A percentile compares a stretch with the other conserved stretches of the same genome.
phyloP scores from a whole-genome alignment of 441 rosid genomes.

The Populus trichocarpa region DNA sequence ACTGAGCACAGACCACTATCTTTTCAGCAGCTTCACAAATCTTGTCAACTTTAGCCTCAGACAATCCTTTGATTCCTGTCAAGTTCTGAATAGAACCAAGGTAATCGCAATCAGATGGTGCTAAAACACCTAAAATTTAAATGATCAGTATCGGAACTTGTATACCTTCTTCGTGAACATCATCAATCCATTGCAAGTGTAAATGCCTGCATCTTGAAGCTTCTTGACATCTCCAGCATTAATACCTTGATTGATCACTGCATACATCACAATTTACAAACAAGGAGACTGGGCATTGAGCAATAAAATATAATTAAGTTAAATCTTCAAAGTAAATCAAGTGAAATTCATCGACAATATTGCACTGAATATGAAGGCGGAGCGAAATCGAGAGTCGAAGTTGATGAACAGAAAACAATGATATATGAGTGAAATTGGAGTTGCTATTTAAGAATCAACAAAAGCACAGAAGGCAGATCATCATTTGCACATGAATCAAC shows the following conservation, averaged over 20 bases:
- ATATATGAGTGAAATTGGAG: background rate
- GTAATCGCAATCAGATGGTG: background rate
- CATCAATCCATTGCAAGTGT: constrained; percentile 95
- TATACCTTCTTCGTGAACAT: constrained; percentile 88
- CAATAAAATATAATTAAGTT: background rate
- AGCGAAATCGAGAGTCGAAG: background rate
- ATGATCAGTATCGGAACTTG: background rate
- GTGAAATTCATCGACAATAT: background rate
- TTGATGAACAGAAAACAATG: background rate
- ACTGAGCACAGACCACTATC: constrained; percentile 59
- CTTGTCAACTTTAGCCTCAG: constrained; percentile 94
- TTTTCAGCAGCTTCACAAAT: constrained; percentile 98
- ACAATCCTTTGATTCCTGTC: constrained; percentile 94
- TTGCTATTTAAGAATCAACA: background rate
- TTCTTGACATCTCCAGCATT: constrained; percentile 93
- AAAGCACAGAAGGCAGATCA: background rate
- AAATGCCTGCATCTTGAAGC: constrained; percentile 92
- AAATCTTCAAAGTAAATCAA: background rate
- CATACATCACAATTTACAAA: background rate
- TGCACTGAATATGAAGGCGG: background rate
- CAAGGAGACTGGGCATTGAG: background rate
- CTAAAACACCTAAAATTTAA: background rate
- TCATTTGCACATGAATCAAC: background rate
- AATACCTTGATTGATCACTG: constrained; percentile 80
- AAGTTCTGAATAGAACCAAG: constrained; percentile 43